Conservation (phyloP, 768 basidiomycete species). For the Boletus bicolor region DNA sequence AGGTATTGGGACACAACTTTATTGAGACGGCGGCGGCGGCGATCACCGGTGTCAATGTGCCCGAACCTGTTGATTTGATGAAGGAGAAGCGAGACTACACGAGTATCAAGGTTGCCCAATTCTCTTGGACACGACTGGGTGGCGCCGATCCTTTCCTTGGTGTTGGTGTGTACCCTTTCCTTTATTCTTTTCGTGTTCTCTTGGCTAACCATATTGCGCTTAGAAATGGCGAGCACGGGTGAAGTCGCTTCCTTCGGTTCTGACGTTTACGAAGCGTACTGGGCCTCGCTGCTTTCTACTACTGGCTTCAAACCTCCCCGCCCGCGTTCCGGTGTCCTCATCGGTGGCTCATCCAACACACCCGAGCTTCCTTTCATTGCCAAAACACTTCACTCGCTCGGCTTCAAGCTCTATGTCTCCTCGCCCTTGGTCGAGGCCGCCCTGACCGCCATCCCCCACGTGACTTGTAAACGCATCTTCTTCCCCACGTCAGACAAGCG, state of each 20-base stretch:
- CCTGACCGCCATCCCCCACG: conserved; percentile 74
- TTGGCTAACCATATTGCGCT: background rate
- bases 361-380: conserved; percentile 87
- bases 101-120: conserved; percentile 96
- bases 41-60: conserved; percentile 81
- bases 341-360: conserved; percentile 86
- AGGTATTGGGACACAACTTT: conserved; percentile 96
- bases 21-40: conserved; percentile 91
- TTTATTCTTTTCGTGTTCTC: background rate
- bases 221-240: conserved; percentile 98
- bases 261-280: conserved; percentile 93
- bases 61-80: conserved; percentile 91
- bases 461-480: conserved; percentile 83
- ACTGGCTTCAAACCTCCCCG: conserved; percentile 94
- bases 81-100: conserved; percentile 83
- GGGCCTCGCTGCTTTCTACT: conserved; percentile 90
- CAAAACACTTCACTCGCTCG: conserved; percentile 74
- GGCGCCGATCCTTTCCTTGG: conserved; percentile 98
- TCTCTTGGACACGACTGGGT: conserved; percentile 94
- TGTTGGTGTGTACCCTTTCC: conserved; percentile 61
- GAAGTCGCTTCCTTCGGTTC: conserved; percentile 96
- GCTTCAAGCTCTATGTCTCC: conserved; percentile 95
- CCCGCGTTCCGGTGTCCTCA: conserved; percentile 79
- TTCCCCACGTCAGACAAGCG: conserved; percentile 98
- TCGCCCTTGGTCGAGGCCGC: conserved; percentile 75